Evolutionary conservation across 371 early-diverging fungal genomes (phyloP).

Genomic region (Mucor racemosus): DNA sequence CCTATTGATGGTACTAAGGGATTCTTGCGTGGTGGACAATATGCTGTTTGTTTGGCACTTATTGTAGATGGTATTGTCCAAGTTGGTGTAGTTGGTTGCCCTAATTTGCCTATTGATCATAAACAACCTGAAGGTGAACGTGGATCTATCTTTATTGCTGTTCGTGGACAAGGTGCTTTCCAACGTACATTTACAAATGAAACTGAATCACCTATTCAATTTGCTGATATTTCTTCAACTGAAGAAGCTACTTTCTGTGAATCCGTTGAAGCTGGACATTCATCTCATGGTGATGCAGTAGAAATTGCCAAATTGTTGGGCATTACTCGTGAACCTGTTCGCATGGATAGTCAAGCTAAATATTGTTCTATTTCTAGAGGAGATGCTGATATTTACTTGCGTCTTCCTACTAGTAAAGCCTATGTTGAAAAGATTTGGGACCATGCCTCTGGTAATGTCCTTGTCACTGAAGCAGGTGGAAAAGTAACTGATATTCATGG

Average conservation of each 20-base stretch:
- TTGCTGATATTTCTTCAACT: conserved; percentile 57
- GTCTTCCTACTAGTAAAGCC: conserved; percentile 77
- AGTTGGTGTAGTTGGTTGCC: conserved; percentile 94
- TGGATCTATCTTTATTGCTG: conserved; percentile 82
- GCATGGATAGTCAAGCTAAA: conserved; percentile 97
- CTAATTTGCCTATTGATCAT: conserved; percentile 84
- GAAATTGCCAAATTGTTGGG: conserved; percentile 76
- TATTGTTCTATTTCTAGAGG: conserved; percentile 88
- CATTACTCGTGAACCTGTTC: conserved; percentile 76
- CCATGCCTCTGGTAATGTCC: conserved; percentile 91
- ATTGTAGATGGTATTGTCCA: conserved; percentile 88
- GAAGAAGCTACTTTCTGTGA: conserved; percentile 86
- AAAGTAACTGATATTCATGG: conserved; percentile 86
- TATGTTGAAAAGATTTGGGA: conserved; percentile 99
- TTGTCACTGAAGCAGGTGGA: conserved; percentile 96
- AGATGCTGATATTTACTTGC: conserved; percentile 90
- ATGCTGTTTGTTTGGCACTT: conserved; percentile 94
- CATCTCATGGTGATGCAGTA: conserved; percentile 81
- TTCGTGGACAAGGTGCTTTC: conserved; percentile 86
- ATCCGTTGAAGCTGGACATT: conserved; percentile 95
- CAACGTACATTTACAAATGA: conserved; percentile 68
- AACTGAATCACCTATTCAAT: conserved; percentile 68
- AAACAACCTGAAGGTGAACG: conserved; percentile 65
- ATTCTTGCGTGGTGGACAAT: conserved; percentile 96
- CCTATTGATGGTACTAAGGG: conserved; percentile 97